phyloP scores from a whole-genome alignment of 176 grass and related monocot species.

The Hordeum marinum region DNA sequence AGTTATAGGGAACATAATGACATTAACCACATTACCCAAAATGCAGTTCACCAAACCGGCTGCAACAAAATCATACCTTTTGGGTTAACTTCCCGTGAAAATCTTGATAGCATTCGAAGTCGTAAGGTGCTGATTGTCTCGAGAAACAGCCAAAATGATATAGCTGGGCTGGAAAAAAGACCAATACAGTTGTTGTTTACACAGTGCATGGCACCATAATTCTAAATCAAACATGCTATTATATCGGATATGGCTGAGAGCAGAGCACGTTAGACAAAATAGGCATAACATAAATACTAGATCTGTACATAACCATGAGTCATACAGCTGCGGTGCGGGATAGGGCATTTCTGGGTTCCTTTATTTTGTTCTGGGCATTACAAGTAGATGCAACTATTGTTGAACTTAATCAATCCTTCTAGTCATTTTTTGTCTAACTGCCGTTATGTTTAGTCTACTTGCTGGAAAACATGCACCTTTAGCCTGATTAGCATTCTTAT shows the following conservation, averaged over 20 bases:
- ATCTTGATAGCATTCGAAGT: constrained; percentile 98
- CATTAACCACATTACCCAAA: background rate
- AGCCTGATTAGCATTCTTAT: too few species aligned
- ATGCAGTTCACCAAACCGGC: background rate
- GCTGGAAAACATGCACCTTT: too few species aligned
- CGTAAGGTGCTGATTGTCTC: constrained; percentile 87
- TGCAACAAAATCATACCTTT: constrained; percentile 52
- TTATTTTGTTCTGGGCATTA: too few species aligned
- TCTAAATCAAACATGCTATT: background rate
- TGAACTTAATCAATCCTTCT: too few species aligned
- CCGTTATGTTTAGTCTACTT: too few species aligned
- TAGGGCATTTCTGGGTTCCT: too few species aligned
- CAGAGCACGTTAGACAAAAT: constrained; percentile 3
- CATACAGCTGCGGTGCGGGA: too few species aligned
- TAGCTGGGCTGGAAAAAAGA: constrained; percentile 61
- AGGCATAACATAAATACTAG: background rate
- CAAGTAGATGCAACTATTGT: too few species aligned
- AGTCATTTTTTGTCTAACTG: too few species aligned
- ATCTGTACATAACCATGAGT: background rate
- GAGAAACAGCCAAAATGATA: constrained; percentile 88
- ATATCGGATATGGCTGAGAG: background rate
- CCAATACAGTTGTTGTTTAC: background rate
- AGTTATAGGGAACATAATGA: background rate
- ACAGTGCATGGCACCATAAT: background rate
- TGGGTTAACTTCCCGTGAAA: constrained; percentile 84